These are phyloP conservation scores for Ogataea corticis DNA, from an alignment of 805 yeast species.

Conservation along the genomic window DNA sequence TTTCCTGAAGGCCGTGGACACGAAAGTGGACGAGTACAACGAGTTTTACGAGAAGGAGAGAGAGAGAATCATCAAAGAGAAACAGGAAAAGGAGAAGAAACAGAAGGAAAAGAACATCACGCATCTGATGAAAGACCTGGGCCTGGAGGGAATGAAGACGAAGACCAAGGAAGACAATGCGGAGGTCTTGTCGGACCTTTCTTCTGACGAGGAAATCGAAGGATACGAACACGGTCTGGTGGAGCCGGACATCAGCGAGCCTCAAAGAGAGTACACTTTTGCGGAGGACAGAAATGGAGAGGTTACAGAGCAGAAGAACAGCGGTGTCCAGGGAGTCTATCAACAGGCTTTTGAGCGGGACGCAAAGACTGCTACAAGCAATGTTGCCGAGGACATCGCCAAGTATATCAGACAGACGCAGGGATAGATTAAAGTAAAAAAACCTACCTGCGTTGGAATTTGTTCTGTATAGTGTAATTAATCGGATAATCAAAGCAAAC, in stretches of 20 bases:
- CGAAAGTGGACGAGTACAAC: constrained; percentile 84
- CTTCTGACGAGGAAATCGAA: constrained; percentile 44
- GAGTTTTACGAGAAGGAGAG: constrained; percentile 83
- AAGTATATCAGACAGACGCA: constrained; percentile 47
- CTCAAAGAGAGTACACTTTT: constrained; percentile 68
- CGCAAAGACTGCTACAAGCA: constrained; percentile 60
- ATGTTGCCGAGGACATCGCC: constrained; percentile 74
- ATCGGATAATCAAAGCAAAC: too few relatives aligned
- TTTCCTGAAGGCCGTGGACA: constrained; percentile 79
- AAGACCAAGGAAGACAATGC: constrained; percentile 35
- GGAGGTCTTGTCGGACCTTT: constrained; percentile 52
- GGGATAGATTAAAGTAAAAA: constrained; percentile 6
- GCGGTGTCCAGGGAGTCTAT: constrained; percentile 64
- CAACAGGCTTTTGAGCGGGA: constrained; percentile 68
- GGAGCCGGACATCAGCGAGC: constrained; percentile 37
- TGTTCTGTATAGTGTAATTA: too few relatives aligned
- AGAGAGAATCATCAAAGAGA: constrained; percentile 73
- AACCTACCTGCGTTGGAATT: too few relatives aligned
- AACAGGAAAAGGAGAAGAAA: constrained; percentile 71
- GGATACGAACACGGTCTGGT: constrained; percentile 45
- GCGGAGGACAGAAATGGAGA: constrained; percentile 66
- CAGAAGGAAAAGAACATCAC: constrained; percentile 71
- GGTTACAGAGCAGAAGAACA: constrained; percentile 47
- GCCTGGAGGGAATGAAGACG: constrained; percentile 45
- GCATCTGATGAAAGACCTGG: constrained; percentile 83